Percentiles rank a stretch among this genome's conserved stretches.
These are phyloP conservation scores for Clavispora vitiphila DNA, from an alignment of 805 yeast species.

Conservation along the genomic window DNA sequence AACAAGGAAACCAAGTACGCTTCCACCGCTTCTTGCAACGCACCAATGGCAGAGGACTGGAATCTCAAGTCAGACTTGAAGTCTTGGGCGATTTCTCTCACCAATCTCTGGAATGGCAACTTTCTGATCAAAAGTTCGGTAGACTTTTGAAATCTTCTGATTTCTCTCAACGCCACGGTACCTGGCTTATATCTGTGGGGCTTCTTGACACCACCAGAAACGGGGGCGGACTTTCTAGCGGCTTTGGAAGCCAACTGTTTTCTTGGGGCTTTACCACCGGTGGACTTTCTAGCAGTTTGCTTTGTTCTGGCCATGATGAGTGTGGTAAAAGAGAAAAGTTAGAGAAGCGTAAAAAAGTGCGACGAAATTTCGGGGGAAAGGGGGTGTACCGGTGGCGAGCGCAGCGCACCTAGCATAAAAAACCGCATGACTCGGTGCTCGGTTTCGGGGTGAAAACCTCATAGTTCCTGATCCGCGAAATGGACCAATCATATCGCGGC, in stretches of 20 bases:
- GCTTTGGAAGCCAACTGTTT: conserved; percentile 46
- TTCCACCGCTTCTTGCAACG: conserved; percentile 44
- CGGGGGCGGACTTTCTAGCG: conserved; percentile 45
- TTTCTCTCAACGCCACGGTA: conserved; percentile 47
- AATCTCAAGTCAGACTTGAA: conserved; percentile 45
- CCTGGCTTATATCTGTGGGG: conserved; percentile 49
- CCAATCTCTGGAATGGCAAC: conserved; percentile 46
- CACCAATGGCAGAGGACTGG: conserved; percentile 45
- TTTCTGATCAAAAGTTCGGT: conserved; percentile 44
- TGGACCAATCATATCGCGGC: conserved; percentile 3
- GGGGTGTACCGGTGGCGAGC: not conserved
- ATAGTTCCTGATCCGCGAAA: not conserved
- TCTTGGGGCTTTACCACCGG: conserved; percentile 48
- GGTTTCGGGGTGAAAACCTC: not conserved
- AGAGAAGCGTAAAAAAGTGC: not conserved
- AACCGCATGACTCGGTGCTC: not conserved
- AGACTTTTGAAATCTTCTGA: conserved; percentile 44
- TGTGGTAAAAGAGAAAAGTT: conserved; percentile 1
- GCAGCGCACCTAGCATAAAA: conserved; percentile 1
- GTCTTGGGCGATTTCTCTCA: conserved; percentile 45
- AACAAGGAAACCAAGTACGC: conserved; percentile 44
- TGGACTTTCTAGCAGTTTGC: conserved; percentile 45
- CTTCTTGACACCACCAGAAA: conserved; percentile 44
- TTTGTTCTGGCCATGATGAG: conserved; percentile 40
- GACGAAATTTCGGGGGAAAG: conserved; percentile 1